Percentiles rank a stretch among this genome's conserved stretches.
Conservation (phyloP, 2,329 filamentous ascomycete genomes). For the Podosphaera fusca region DNA sequence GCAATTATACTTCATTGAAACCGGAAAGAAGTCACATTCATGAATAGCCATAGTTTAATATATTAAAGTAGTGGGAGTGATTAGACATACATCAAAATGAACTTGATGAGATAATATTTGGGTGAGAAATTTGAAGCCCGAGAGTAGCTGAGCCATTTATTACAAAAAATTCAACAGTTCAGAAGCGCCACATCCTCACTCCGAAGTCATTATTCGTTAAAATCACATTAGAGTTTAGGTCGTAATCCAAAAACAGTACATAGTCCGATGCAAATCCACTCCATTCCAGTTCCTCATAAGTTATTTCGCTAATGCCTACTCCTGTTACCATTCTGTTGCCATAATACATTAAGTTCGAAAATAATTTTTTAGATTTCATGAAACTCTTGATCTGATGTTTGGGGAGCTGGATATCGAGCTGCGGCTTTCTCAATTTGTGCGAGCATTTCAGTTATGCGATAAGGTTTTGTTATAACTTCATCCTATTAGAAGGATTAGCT, state of each 20-base stretch:
- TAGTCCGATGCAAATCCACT: not conserved
- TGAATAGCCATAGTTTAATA: not conserved
- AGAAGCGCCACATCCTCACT: too few relatives aligned
- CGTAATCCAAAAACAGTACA: not conserved
- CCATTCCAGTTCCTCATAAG: not conserved
- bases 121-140: too few relatives aligned
- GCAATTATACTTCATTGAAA: conserved; percentile 14
- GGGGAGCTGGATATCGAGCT: not conserved
- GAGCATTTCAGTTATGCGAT: conserved; percentile 10
- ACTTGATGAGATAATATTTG: too few relatives aligned
- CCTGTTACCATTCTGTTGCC: not conserved
- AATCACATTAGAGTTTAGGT: not conserved
- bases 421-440: conserved; percentile 6
- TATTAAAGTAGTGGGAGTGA: not conserved
- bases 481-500: conserved; percentile 3
- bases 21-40: not conserved
- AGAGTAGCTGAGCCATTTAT: too few relatives aligned
- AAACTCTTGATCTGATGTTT: not conserved
- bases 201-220: too few relatives aligned
- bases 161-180: too few relatives aligned
- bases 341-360: not conserved
- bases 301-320: not conserved
- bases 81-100: too few relatives aligned
- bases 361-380: not conserved
- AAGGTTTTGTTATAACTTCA: conserved; percentile 12